Conservation (phyloP, 352 stramenopile species). For the Peronospora destructor region DNA sequence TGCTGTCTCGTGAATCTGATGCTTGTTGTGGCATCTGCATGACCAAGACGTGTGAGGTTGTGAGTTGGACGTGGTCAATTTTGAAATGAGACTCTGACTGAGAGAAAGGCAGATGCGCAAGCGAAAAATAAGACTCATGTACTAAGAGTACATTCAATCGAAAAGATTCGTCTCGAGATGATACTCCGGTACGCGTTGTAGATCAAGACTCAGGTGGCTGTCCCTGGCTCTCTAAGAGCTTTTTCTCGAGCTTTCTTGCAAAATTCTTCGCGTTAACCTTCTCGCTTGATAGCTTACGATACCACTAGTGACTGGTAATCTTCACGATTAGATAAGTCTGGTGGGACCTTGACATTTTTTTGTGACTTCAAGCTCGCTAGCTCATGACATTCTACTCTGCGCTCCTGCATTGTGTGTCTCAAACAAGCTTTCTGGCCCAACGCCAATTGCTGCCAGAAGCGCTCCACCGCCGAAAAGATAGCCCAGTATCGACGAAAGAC, state of each 20-base stretch:
- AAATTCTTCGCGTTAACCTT: background rate
- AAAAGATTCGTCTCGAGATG: constrained; percentile 5
- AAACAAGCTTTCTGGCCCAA: constrained; percentile 1
- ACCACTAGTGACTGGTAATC: constrained; percentile 7
- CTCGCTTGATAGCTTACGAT: constrained; percentile 1
- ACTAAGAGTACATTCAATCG: constrained; percentile 10
- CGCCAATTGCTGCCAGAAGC: no score
- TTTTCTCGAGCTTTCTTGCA: background rate
- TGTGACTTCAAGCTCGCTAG: background rate
- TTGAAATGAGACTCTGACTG: constrained; percentile 11
- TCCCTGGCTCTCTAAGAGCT: constrained; percentile 12
- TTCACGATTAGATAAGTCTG: background rate
- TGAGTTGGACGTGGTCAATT: constrained; percentile 13
- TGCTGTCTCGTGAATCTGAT: background rate
- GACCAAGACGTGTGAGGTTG: background rate
- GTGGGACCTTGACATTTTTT: no score
- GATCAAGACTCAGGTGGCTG: constrained; percentile 2
- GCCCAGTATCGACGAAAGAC: no score
- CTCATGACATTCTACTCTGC: no score
- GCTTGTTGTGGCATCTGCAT: constrained; percentile 10
- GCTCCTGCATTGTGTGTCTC: background rate
- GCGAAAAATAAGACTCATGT: constrained; percentile 7
- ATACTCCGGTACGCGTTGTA: constrained; percentile 1
- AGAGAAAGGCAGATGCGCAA: background rate
- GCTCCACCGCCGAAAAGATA: no score